These are phyloP conservation scores for Zymoseptoria tritici DNA, from an alignment of 2,329 filamentous ascomycete genomes.

Conservation along the genomic window DNA sequence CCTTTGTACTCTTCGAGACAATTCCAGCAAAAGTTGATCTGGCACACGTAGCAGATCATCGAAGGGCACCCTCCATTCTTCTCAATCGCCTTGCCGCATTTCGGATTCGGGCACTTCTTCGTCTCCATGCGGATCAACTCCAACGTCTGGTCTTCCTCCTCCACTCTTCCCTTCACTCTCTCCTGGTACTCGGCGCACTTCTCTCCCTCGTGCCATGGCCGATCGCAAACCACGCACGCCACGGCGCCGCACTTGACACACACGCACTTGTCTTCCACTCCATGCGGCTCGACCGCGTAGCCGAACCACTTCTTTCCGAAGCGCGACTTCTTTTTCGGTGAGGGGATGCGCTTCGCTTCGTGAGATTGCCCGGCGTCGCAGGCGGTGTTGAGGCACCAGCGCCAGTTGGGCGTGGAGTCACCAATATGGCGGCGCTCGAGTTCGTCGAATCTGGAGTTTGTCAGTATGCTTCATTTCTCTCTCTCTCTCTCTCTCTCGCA, in stretches of 20 bases:
- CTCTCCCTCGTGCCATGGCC: slow-evolving; percentile 26
- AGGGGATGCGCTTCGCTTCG: slow-evolving; percentile 2
- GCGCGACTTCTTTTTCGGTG: slow-evolving; percentile 1
- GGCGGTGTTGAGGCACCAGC: slow-evolving; percentile 45
- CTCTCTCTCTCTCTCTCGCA: not conserved
- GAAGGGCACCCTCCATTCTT: slow-evolving; percentile 27
- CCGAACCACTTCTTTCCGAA: slow-evolving; percentile 1
- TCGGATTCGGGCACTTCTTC: slow-evolving; percentile 26
- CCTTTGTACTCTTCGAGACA: slow-evolving; percentile 14
- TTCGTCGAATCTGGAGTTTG: slow-evolving; percentile 34
- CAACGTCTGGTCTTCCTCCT: slow-evolving; percentile 25
- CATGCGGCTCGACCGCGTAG: not conserved
- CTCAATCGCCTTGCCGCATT: slow-evolving; percentile 23
- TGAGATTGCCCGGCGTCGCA: slow-evolving; percentile 48
- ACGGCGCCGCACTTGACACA: slow-evolving; percentile 24
- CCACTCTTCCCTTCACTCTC: slow-evolving; percentile 16
- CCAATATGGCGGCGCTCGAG: slow-evolving; percentile 19
- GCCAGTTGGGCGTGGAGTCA: slow-evolving; percentile 34
- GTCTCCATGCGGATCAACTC: slow-evolving; percentile 14
- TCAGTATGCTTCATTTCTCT: slow-evolving; percentile 23
- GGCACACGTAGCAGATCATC: slow-evolving; percentile 26
- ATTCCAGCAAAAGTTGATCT: slow-evolving; percentile 25
- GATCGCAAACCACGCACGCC: slow-evolving; percentile 27
- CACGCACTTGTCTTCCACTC: slow-evolving; percentile 21
- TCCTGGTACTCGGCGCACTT: slow-evolving; percentile 29